These are phyloP conservation scores for Zygosaccharomyces gambellarensis DNA, from an alignment of 805 yeast genomes.

Conservation along the genomic window DNA sequence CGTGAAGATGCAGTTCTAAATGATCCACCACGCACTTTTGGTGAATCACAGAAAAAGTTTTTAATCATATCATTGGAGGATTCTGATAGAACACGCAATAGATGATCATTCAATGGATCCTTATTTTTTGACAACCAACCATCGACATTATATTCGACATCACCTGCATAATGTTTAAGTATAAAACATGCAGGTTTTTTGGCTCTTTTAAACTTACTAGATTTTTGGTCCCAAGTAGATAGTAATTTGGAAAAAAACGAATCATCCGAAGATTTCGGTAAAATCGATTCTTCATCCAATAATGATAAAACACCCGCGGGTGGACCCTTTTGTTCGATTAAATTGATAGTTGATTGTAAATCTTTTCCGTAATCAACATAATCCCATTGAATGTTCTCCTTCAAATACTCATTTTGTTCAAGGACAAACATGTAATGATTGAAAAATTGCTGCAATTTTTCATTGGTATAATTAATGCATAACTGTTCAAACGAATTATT, in stretches of 20 bases:
- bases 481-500: conserved; percentile 94
- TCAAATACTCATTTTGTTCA: conserved; percentile 92
- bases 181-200: conserved; percentile 73
- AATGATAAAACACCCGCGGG: conserved; percentile 82
- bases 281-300: conserved; percentile 90
- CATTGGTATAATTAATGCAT: conserved; percentile 95
- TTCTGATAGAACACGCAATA: conserved; percentile 53
- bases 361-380: conserved; percentile 95
- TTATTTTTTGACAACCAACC: conserved; percentile 94
- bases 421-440: conserved; percentile 96
- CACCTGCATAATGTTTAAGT: conserved; percentile 90
- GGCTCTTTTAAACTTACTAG: conserved; percentile 63
- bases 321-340: conserved; percentile 64
- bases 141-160: conserved; percentile 86
- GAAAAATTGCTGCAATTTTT: conserved; percentile 94
- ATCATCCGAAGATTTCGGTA: conserved; percentile 82
- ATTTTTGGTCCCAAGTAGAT: conserved; percentile 52
- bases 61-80: conserved; percentile 57
- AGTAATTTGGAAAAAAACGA: conserved; percentile 78
- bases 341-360: conserved; percentile 87
- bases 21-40: conserved; percentile 20
- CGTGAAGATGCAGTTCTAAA: conserved; percentile 71
- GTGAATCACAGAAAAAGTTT: conserved; percentile 42
- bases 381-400: conserved; percentile 93
- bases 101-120: conserved; percentile 81